phyloP scores from a whole-genome alignment of 805 yeast species.

The Sugiyamaella marilandica region DNA sequence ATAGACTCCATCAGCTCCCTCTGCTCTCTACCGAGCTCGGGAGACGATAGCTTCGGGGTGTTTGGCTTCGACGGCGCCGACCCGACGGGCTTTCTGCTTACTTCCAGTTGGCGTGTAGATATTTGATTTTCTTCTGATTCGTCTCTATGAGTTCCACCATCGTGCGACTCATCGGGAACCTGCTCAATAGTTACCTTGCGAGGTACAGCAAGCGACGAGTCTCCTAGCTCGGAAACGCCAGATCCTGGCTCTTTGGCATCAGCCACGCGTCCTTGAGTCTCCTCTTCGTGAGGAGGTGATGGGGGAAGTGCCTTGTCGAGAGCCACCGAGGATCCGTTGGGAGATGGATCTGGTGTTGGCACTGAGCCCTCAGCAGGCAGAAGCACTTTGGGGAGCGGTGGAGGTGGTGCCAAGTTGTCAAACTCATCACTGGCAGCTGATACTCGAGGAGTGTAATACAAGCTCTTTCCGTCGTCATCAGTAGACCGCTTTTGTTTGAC shows the following conservation, averaged over 20 bases:
- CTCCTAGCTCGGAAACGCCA: too few species aligned
- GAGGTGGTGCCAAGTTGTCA: not conserved
- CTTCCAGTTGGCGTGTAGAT: constrained; percentile 9
- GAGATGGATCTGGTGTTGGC: not conserved
- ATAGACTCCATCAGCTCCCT: constrained; percentile 8
- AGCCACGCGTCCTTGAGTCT: not conserved
- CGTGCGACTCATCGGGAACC: not conserved
- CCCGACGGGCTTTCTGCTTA: constrained; percentile 23
- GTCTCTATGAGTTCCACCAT: not conserved
- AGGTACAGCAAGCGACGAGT: too few species aligned
- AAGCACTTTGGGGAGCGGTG: not conserved
- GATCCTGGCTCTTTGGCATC: too few species aligned
- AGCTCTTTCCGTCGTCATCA: constrained; percentile 15
- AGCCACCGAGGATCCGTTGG: not conserved
- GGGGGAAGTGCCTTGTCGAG: constrained; percentile 4
- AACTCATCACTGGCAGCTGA: not conserved
- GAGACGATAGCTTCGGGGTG: constrained; percentile 1
- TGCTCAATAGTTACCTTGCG: not conserved
- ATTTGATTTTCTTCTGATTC: not conserved
- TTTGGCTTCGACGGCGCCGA: constrained; percentile 1
- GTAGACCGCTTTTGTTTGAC: not conserved
- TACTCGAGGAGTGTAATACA: constrained; percentile 17
- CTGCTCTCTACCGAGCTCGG: constrained; percentile 1
- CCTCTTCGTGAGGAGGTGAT: constrained; percentile 1
- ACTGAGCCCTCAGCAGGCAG: not conserved